Conservation (phyloP, 1,284 basidiomycete genomes). For the Sparassis latifolia region DNA sequence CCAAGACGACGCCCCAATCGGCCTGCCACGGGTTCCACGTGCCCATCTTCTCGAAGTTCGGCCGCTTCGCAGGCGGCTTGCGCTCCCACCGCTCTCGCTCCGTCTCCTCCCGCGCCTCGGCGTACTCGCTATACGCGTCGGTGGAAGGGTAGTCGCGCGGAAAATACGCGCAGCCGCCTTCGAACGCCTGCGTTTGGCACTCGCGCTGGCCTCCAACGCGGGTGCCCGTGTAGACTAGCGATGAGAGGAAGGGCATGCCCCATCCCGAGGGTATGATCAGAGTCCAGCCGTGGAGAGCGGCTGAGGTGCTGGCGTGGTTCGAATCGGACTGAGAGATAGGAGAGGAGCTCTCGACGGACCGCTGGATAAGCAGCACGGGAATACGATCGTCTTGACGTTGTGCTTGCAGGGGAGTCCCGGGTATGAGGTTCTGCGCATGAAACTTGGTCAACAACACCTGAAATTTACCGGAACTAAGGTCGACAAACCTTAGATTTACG, state of each 20-base stretch:
- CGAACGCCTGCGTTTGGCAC: constrained; percentile 69
- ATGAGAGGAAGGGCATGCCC: constrained; percentile 82
- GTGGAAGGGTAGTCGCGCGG: constrained; percentile 76
- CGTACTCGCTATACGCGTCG: constrained; percentile 44
- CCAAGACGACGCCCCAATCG: constrained; percentile 66
- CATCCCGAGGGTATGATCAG: constrained; percentile 81
- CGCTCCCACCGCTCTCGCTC: constrained; percentile 65
- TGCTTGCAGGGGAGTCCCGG: constrained; percentile 65
- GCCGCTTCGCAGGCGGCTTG: constrained; percentile 80
- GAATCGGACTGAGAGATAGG: constrained; percentile 17
- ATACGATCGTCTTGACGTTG: constrained; percentile 72
- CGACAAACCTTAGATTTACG: constrained; percentile 60
- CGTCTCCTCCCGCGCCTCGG: constrained; percentile 38
- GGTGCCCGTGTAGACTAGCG: constrained; percentile 74
- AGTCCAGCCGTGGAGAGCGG: constrained; percentile 75
- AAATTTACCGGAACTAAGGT: no score
- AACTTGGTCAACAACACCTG: no score
- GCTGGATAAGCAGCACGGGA: constrained; percentile 77
- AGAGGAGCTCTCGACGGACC: constrained; percentile 47
- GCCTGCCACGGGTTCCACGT: constrained; percentile 68
- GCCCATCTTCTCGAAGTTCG: constrained; percentile 63
- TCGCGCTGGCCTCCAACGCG: constrained; percentile 80
- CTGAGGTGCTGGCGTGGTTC: constrained; percentile 14
- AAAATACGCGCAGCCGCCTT: constrained; percentile 68
- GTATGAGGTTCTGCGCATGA: constrained; percentile 54